A percentile compares a stretch with the other conserved stretches of the same genome.
Conservation (phyloP, 2,329 filamentous ascomycete species). For the Aureobasidium sp. region DNA sequence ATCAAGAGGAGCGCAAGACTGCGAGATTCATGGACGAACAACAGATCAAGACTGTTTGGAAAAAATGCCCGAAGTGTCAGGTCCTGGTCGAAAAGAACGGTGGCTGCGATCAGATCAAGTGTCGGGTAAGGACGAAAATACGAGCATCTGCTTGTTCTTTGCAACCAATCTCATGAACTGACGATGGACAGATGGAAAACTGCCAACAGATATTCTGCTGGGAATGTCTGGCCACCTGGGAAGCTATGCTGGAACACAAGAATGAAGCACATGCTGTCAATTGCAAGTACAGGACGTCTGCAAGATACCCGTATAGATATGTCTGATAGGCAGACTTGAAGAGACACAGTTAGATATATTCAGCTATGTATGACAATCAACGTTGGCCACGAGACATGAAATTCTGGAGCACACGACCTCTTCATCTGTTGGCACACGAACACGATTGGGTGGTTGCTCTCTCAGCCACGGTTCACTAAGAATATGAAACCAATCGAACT, state of each 20-base stretch:
- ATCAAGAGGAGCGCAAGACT: constrained; percentile 22
- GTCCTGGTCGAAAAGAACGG: constrained; percentile 11
- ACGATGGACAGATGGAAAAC: background rate
- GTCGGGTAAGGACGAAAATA: constrained; percentile 17
- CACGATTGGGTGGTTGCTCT: too few species aligned
- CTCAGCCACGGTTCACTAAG: too few species aligned
- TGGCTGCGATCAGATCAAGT: constrained; percentile 38
- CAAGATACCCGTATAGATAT: background rate
- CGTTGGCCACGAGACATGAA: too few species aligned
- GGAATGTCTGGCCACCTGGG: constrained; percentile 29
- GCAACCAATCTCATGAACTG: background rate
- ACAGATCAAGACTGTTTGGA: constrained; percentile 22
- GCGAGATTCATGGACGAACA: background rate
- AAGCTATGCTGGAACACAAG: background rate
- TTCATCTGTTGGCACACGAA: too few species aligned
- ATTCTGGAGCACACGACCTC: too few species aligned
- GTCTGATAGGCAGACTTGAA: too few species aligned
- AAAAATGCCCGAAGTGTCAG: constrained; percentile 2
- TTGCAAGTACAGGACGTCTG: background rate
- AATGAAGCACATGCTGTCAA: background rate
- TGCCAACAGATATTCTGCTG: constrained; percentile 38
- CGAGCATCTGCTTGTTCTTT: background rate
- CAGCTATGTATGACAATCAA: too few species aligned
- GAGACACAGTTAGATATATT: too few species aligned
- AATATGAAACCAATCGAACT: background rate